Evolutionary conservation across 1,284 basidiomycete species (phyloP), one percentile per base, ranked within the genome.

Genomic region (Vanrija humicola): DNA sequence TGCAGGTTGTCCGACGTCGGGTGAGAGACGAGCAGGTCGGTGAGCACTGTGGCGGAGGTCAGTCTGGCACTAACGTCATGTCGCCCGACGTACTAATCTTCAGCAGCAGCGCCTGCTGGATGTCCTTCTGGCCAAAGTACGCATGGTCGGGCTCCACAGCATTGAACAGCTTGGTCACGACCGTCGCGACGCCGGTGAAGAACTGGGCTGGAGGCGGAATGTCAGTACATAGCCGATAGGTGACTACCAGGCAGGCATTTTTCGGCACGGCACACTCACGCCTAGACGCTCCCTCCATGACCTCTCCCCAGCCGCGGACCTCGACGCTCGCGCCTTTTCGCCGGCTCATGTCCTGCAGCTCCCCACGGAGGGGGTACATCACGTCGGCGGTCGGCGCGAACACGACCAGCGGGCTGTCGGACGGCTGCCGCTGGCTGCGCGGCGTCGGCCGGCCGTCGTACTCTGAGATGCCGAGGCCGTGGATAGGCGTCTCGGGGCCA

Each of bases 91-190:
- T 39, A 77, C 76, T 82, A n/a, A 88, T 85, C 44, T 88, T 86
- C 21, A 98, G 81, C 19, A 98, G 77, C 8, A 98, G 77, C 0
- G 89, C 90, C 73, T 98, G 95, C 72, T 98, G 95, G 54, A 98
- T 97, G 70, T 98, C 95, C 74, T 98, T 98, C 76, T 98, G 95
- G 0, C 96, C 95, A 68, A 98, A 97, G 75, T 98, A 98, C 21
- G 90, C 86, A 55, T 85, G 84, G 50, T 90, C 90, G 3, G 95
- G 95, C 89, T 95, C 85, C 43, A 98, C 83, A 46, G 85, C 84
- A 70, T 97, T 94, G 80, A 98, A 97, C 14, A 98, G 81, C 75
- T 98, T 98, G 3, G 89, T 89, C 54, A 95, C 92, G 46, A 97
- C 86, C 0, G 95, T 98, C 0, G 93, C 89, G 3, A 98, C 95